A percentile compares a stretch with the other conserved stretches of the same genome.
Conservation (phyloP, 306 rosid genomes). For the Rosa multiflora region DNA sequence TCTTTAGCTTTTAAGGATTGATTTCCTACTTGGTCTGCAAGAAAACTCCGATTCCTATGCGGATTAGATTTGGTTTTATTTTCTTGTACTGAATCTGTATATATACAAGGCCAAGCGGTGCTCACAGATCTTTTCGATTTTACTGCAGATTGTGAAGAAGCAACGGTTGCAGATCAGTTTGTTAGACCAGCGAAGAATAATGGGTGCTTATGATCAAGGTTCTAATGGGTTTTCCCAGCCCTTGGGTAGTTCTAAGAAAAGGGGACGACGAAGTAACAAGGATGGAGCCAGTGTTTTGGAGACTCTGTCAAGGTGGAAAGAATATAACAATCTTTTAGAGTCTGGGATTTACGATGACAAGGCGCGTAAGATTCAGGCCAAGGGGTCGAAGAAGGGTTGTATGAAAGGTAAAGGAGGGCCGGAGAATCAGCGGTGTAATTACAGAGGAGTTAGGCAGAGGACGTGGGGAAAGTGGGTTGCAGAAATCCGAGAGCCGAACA, state of each 20-base stretch:
- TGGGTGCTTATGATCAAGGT: slow-evolving; percentile 43
- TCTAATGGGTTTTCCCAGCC: slow-evolving; percentile 26
- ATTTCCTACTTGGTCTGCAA: slow-evolving; percentile 10
- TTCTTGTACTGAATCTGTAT: neutral
- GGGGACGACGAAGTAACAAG: slow-evolving; percentile 56
- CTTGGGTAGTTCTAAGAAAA: slow-evolving; percentile 49
- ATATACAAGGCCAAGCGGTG: neutral
- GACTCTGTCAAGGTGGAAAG: slow-evolving; percentile 74
- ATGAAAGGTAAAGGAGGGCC: slow-evolving; percentile 99
- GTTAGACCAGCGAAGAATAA: too few species aligned
- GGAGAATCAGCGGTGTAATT: slow-evolving; percentile 62
- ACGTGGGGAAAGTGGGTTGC: slow-evolving; percentile 99
- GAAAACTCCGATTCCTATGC: neutral
- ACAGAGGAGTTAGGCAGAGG: slow-evolving; percentile 95
- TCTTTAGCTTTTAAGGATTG: neutral
- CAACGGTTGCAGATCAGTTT: neutral
- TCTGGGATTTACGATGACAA: slow-evolving; percentile 31
- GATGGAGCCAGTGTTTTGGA: slow-evolving; percentile 64
- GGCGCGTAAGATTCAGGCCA: slow-evolving; percentile 60
- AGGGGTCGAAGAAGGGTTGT: slow-evolving; percentile 98
- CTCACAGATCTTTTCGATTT: neutral
- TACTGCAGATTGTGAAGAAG: slow-evolving; percentile 34
- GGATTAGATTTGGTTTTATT: neutral
- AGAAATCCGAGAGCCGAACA: slow-evolving; percentile 80
- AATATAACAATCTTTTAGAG: slow-evolving; percentile 39